Percentiles rank a stretch among this genome's conserved stretches.
Evolutionary conservation across 2,329 filamentous ascomycete genomes (phyloP).

Genomic region (Atkinsonella texensis): DNA sequence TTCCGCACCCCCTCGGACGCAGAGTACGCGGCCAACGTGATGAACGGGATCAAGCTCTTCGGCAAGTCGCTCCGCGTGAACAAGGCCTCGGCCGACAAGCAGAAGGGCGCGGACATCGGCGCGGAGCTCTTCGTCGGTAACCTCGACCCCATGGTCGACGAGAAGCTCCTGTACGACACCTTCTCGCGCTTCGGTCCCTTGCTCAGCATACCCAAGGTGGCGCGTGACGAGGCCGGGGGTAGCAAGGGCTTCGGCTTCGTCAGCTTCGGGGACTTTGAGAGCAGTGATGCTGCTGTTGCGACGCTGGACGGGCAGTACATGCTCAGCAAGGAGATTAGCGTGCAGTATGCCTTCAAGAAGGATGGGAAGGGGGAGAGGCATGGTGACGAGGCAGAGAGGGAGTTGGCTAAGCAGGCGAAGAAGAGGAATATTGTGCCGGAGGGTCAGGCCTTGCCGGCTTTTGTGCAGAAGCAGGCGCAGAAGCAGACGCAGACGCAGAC

Average conservation of each 20-base stretch:
- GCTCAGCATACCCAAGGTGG: constrained; percentile 76
- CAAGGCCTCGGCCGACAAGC: constrained; percentile 85
- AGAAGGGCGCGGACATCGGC: constrained; percentile 84
- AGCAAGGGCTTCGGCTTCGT: constrained; percentile 97
- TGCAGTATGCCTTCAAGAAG: constrained; percentile 99
- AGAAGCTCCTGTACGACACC: constrained; percentile 88
- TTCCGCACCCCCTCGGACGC: constrained; percentile 93
- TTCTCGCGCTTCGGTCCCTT: constrained; percentile 87
- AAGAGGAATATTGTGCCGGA: constrained; percentile 86
- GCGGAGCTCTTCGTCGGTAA: constrained; percentile 97
- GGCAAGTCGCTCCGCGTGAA: constrained; percentile 95
- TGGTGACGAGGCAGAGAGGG: constrained; percentile 84
- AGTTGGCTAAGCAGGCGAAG: constrained; percentile 83
- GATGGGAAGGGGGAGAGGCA: constrained; percentile 95
- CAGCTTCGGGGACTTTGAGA: constrained; percentile 85
- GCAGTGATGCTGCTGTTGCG: constrained; percentile 78
- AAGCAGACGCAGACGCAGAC: background rate
- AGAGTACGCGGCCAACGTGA: constrained; percentile 90
- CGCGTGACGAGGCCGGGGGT: constrained; percentile 75
- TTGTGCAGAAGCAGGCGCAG: constrained; percentile 41
- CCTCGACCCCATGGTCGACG: constrained; percentile 85
- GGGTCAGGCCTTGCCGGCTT: constrained; percentile 61
- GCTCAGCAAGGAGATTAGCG: constrained; percentile 90
- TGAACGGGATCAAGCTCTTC: constrained; percentile 90
- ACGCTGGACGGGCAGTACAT: constrained; percentile 96